Evolutionary conservation across 345 rosid genomes (phyloP).

Genomic region (Eucalyptus polyanthemos): DNA sequence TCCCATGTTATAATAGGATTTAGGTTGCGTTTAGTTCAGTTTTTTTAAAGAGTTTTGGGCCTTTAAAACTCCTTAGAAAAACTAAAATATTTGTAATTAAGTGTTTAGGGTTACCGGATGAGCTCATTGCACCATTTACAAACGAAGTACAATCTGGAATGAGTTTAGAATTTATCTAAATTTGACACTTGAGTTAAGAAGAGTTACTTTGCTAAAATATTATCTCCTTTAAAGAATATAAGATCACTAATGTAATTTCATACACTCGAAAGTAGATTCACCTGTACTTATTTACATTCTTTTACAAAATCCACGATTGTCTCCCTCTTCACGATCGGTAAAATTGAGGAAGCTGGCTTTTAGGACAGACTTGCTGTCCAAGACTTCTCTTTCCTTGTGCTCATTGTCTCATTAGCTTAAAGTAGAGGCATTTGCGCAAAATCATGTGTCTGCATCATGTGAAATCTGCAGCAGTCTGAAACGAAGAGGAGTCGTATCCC

Average conservation of each 20-base stretch:
- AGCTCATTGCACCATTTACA: neutral
- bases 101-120: neutral
- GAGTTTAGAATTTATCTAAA: neutral
- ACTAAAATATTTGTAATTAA: neutral
- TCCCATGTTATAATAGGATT: no score
- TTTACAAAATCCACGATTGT: neutral
- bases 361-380: neutral
- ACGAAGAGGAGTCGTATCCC: neutral
- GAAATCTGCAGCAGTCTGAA: neutral
- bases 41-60: no score
- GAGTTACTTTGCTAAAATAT: neutral
- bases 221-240: neutral
- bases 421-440: neutral
- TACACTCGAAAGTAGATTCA: neutral
- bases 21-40: rapidly evolving
- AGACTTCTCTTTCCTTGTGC: neutral
- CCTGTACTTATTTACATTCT: neutral
- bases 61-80: no score
- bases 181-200: neutral
- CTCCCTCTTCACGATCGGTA: neutral
- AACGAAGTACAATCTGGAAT: neutral
- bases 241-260: neutral
- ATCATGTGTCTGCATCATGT: neutral
- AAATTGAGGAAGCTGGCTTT: neutral
- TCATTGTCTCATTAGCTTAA: neutral